Base-by-base conservation (phyloP, 768 basidiomycete genomes). In the Kwoniella newhampshirensis region DNA sequence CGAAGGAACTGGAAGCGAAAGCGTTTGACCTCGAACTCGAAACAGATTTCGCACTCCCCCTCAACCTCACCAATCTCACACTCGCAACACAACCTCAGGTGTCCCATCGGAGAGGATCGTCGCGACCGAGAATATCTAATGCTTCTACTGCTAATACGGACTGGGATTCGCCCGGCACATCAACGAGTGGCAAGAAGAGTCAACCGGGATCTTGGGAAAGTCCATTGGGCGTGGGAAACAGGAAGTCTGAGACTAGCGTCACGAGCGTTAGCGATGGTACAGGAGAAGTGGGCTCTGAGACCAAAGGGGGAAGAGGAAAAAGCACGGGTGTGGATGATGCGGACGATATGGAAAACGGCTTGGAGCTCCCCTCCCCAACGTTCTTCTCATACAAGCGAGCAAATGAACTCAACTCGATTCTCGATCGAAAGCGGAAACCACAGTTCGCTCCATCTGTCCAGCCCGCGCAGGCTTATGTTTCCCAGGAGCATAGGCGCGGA, bases 371-470 rank as follows among this genome's bases (percentile, higher is more conserved):
- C 17, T 64, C 64, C 1, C 49, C 60, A 2, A 64, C 56, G 1
- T 76, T 74, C 57, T 74, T 74, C 51, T 62, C 65, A 0, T 50
- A 51, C n/a, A 36, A 42, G 40, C 46, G 70, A 23, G 55, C 63
- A 17, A 68, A 65, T 20, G 75, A 74, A 43, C 58, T 76, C 35
- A 76, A 74, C 46, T 49, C 49, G 9, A 64, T 76, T 17, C 54
- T 76, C 11, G 75, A 76, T 42, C 23, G 55, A 40, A 76, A 76
- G 51, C 60, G 75, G 25, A 68, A 66, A 60, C 67, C 68, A 13
- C 64, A 68, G 41, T 62, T 35, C 47, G 56, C 58, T 2, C 59
- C 51, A 15, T 25, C 37, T 37, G n/a, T n/a, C n/a, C n/a, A n/a
- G 42, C 49, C 42, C 12, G 13, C 32, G 13, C 32, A 32, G 32